These are phyloP conservation scores for Euphrasia arctica DNA, from an alignment of 305 asterid genomes.

Conservation along the genomic window DNA sequence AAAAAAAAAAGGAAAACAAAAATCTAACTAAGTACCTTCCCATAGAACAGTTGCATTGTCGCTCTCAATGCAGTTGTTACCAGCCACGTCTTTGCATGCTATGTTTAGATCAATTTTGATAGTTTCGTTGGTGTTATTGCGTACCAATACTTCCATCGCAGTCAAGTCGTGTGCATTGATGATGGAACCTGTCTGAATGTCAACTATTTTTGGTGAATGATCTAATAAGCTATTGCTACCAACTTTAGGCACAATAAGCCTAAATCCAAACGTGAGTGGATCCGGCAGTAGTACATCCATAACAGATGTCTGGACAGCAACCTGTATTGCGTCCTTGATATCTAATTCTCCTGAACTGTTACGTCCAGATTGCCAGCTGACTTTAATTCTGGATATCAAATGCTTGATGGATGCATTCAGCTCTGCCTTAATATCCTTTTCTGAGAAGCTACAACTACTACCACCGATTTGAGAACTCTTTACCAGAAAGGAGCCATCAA, in stretches of 20 bases:
- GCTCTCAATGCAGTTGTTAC: conserved; percentile 88
- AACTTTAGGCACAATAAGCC: conserved; percentile 46
- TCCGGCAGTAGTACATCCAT: conserved; percentile 96
- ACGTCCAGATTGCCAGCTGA: conserved; percentile 98
- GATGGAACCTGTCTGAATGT: conserved; percentile 25
- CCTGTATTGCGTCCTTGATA: conserved; percentile 87
- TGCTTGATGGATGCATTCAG: conserved; percentile 74
- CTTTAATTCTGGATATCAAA: conserved; percentile 83
- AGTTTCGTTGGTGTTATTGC: conserved; percentile 86
- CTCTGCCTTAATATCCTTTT: conserved; percentile 74
- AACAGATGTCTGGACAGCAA: conserved; percentile 92
- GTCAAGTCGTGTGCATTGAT: conserved; percentile 78
- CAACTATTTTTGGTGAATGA: conserved; percentile 34
- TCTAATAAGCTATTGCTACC: conserved; percentile 25
- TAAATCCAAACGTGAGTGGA: conserved; percentile 94
- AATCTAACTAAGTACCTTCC: conserved; percentile 58
- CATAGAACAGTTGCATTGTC: conserved; percentile 88
- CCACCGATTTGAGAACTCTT: conserved; percentile 43
- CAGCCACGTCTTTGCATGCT: conserved; percentile 95
- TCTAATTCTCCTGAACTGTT: conserved; percentile 94
- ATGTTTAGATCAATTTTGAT: conserved; percentile 67
- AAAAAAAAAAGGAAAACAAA: neutral
- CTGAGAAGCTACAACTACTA: conserved; percentile 69
- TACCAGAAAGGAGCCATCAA: conserved; percentile 74
- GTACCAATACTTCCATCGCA: conserved; percentile 84